Percentiles rank a stretch among this genome's conserved stretches.
phyloP scores from a whole-genome alignment of 1,284 basidiomycete genomes.

The Pascua guehoae region DNA sequence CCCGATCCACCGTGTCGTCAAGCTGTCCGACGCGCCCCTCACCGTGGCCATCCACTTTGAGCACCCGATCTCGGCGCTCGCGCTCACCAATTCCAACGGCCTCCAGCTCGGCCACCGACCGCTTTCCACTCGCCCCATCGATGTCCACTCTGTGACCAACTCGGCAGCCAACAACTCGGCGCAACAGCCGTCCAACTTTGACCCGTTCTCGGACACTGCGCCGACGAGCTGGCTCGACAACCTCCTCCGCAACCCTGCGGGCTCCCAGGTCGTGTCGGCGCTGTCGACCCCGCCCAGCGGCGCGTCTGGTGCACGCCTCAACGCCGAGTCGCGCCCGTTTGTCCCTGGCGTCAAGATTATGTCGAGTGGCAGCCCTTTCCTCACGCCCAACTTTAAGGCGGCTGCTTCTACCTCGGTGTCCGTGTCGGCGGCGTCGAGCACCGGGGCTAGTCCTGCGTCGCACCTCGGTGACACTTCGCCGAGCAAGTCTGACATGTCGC shows the following conservation, averaged over 20 bases:
- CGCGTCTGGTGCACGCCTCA: constrained; percentile 11
- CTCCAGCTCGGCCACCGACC: constrained; percentile 27
- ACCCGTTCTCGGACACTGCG: constrained; percentile 11
- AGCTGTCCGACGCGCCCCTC: constrained; percentile 22
- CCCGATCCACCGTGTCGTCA: constrained; percentile 27
- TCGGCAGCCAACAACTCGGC: background rate
- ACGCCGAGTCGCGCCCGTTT: constrained; percentile 26
- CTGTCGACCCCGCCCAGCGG: background rate
- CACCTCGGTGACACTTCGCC: no score
- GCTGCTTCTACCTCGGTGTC: no score
- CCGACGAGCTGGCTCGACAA: constrained; percentile 1
- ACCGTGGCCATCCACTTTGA: constrained; percentile 39
- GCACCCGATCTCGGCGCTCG: constrained; percentile 25
- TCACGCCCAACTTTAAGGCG: background rate
- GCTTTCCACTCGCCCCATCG: constrained; percentile 3
- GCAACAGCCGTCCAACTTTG: constrained; percentile 3
- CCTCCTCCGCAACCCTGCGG: background rate
- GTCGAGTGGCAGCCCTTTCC: background rate
- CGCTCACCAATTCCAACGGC: constrained; percentile 32
- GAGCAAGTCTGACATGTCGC: no score
- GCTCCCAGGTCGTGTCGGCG: background rate
- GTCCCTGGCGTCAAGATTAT: constrained; percentile 13
- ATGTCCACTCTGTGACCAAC: background rate
- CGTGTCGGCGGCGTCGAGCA: no score
- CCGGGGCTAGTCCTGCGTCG: no score